Evolutionary conservation across 331 rosid species (phyloP).

Genomic region (Acacia pycnantha): DNA sequence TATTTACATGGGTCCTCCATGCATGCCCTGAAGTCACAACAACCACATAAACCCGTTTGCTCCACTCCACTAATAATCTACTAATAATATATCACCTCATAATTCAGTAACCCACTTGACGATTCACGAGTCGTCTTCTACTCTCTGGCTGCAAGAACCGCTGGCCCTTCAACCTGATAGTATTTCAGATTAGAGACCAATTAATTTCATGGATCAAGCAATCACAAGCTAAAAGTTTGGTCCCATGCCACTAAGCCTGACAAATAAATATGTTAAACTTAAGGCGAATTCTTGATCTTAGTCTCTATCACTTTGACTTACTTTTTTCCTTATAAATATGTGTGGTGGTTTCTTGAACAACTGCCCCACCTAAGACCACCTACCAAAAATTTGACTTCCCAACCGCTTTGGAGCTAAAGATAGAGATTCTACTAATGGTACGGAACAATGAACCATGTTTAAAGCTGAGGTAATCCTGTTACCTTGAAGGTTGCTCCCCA

Average conservation of each 20-base stretch:
- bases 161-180: slow-evolving; percentile 84
- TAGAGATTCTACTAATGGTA: slow-evolving; percentile 14
- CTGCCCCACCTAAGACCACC: background rate
- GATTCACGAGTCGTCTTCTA: slow-evolving; percentile 35
- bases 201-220: background rate
- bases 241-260: background rate
- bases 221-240: background rate
- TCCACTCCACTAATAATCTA: background rate
- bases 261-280: background rate
- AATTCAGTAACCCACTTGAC: slow-evolving; percentile 3
- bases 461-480: slow-evolving; percentile 25
- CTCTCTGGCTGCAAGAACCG: slow-evolving; percentile 66
- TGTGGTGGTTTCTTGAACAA: background rate
- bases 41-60: slow-evolving; percentile 34
- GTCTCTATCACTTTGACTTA: slow-evolving; percentile 39
- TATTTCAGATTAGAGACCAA: slow-evolving; percentile 19
- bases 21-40: slow-evolving; percentile 30
- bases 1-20: background rate
- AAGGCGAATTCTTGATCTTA: background rate
- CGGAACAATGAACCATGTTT: background rate
- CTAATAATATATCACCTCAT: background rate
- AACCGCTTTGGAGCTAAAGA: slow-evolving; percentile 12
- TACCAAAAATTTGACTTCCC: slow-evolving; percentile 19
- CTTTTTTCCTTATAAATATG: background rate
- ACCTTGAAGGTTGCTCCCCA: slow-evolving; percentile 99